These are phyloP conservation scores for Suillus subluteus DNA, from an alignment of 768 basidiomycete species.

Conservation along the genomic window DNA sequence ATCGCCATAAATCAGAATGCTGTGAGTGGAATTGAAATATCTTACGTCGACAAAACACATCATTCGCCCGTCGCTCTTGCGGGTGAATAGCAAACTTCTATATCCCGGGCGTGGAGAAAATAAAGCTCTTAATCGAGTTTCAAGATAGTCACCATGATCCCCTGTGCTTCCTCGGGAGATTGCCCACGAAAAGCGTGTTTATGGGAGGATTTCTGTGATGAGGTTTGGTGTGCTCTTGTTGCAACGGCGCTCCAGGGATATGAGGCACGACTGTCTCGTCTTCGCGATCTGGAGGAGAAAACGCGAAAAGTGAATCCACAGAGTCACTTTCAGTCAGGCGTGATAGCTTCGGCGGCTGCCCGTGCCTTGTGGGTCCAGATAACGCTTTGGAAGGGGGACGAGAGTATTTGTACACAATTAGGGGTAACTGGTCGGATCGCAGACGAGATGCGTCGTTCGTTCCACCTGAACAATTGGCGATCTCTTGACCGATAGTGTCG, in stretches of 20 bases:
- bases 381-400: neutral
- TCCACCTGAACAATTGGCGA: neutral
- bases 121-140: slow-evolving; percentile 81
- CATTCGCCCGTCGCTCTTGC: slow-evolving; percentile 89
- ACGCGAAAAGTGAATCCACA: neutral
- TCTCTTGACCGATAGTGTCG: neutral
- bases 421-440: neutral
- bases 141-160: slow-evolving; percentile 78
- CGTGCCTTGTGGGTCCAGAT: neutral
- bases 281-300: neutral
- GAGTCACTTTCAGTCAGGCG: neutral
- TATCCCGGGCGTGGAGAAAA: slow-evolving; percentile 84
- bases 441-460: neutral
- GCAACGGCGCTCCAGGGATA: neutral
- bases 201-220: slow-evolving; percentile 91
- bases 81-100: slow-evolving; percentile 90
- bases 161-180: slow-evolving; percentile 82
- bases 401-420: neutral
- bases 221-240: neutral
- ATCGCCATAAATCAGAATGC: neutral
- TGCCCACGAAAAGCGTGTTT: slow-evolving; percentile 97
- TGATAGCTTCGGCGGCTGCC: neutral
- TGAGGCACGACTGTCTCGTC: neutral
- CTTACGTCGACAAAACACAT: slow-evolving; percentile 99
- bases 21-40: slow-evolving; percentile 13